Base-by-base conservation (phyloP, 2,329 filamentous ascomycete species). In the Colletotrichum lupini region DNA sequence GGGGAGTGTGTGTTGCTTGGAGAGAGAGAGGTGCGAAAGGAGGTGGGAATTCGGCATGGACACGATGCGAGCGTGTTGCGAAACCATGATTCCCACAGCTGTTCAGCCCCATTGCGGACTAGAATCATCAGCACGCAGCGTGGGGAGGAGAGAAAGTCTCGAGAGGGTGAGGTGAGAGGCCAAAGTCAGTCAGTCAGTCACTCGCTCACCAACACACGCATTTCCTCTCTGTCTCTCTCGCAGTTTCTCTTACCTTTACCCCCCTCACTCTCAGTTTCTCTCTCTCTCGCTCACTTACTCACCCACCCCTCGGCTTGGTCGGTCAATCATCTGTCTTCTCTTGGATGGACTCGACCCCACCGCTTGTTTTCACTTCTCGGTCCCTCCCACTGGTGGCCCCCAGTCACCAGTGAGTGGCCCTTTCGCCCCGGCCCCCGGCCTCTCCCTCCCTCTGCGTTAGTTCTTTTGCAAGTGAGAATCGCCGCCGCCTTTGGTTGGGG, bases 401-500 rank as follows among this genome's bases (percentile, higher is more conserved):
- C 32, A 42, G 30, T 26, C 3, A 53, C 24, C 32, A 42, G 30
- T 26, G 5, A 53, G 57, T 72, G 68, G 64, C 52, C 58, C 57
- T 58, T 58, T 30, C 35, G 58, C 59, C 24, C 63, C n/a, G 62
- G 14, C 57, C 46, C 58, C 59, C 42, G 59, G 53, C n/a, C 59
- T 68, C 28, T 65, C 52, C 28, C 67, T 58, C 53, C 6, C 60
- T 58, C 53, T 69, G 60, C 60, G 22, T 49, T 64, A 64, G 70
- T 52, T 24, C 16, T 42, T 64, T 73, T 52, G 56, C 60, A 46
- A 14, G 67, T 53, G 42, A 49, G 42, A 62, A 28, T 52, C 59
- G 59, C 59, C 65, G 59, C 64, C 69, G 65, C 26, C 59, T 67
- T 60, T 69, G 70, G 66, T 61, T 65, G 70, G 70, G 65, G 70